Evolutionary conservation across 202 grass and related monocot species (phyloP).

Genomic region (Schoenoplectus tabernaemontani): DNA sequence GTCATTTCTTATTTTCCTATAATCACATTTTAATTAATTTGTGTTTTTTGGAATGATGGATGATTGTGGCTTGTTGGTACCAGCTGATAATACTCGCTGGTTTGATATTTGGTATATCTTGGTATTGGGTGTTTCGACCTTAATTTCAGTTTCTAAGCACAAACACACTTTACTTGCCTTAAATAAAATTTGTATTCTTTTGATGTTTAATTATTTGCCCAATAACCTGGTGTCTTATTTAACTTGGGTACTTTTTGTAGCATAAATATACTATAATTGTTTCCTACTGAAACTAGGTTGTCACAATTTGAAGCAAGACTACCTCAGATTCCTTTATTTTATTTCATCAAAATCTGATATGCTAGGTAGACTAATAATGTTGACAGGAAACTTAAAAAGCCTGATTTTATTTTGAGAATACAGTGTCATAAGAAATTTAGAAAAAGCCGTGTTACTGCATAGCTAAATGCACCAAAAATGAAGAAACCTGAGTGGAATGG

Average conservation of each 20-base stretch:
- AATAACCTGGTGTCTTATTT: background rate
- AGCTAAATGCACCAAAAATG: background rate
- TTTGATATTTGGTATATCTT: slow-evolving; percentile 2
- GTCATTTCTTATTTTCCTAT: slow-evolving; percentile 22
- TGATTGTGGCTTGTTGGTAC: background rate
- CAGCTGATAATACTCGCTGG: background rate
- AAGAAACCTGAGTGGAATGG: background rate
- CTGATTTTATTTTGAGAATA: background rate
- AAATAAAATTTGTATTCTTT: background rate
- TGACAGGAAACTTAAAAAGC: background rate
- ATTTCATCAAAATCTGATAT: background rate
- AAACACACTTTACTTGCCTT: background rate
- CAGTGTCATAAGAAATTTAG: background rate
- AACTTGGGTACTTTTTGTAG: background rate
- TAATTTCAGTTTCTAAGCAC: background rate
- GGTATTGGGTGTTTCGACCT: background rate
- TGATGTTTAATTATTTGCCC: background rate
- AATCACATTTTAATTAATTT: background rate
- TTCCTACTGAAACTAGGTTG: background rate
- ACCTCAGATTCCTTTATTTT: background rate
- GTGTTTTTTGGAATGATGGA: background rate
- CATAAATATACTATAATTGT: background rate
- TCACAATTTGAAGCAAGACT: background rate
- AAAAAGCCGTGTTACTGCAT: background rate
- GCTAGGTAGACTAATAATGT: background rate